Conservation (phyloP, 106 monocot species). For the Allium sativum region DNA sequence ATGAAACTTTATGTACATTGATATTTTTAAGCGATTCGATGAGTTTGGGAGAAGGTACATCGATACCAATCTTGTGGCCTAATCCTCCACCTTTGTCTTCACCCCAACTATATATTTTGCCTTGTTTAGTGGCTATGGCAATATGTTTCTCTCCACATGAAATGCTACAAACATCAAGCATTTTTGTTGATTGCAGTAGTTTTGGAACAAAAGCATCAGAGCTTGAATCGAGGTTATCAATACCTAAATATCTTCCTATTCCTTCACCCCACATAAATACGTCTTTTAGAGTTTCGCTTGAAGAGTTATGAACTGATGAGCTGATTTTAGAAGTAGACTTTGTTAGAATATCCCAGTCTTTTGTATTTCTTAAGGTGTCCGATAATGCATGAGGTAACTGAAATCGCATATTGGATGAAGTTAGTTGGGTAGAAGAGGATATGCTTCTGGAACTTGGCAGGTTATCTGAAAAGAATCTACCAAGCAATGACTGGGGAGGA, state of each 20-base stretch:
- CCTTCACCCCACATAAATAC: conserved; percentile 69
- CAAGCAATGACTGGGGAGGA: conserved; percentile 19
- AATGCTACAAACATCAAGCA: conserved; percentile 38
- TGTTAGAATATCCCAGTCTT: conserved; percentile 16
- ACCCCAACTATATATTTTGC: conserved; percentile 76
- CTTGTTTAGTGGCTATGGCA: conserved; percentile 63
- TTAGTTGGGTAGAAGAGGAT: conserved; percentile 27
- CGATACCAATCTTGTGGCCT: conserved; percentile 37
- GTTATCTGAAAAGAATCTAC: conserved; percentile 23
- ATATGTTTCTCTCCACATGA: conserved; percentile 54
- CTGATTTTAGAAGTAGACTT: conserved; percentile 16
- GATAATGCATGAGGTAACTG: conserved; percentile 16
- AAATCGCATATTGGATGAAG: conserved; percentile 31
- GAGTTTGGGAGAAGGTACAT: conserved; percentile 45
- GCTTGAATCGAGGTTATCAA: neutral
- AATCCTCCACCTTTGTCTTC: conserved; percentile 49
- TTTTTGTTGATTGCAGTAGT: conserved; percentile 37
- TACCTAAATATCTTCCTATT: conserved; percentile 25
- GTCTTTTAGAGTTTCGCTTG: conserved; percentile 40
- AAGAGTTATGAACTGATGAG: conserved; percentile 7
- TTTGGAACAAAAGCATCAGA: conserved; percentile 37
- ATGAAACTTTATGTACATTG: conserved; percentile 29
- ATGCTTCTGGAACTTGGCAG: conserved; percentile 24
- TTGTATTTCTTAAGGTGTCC: conserved; percentile 14
- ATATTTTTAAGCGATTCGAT: conserved; percentile 28